Percentiles rank a stretch among this genome's conserved stretches.
Evolutionary conservation across 345 rosid genomes (phyloP).

Genomic region (Excoecaria cochinchinensis): DNA sequence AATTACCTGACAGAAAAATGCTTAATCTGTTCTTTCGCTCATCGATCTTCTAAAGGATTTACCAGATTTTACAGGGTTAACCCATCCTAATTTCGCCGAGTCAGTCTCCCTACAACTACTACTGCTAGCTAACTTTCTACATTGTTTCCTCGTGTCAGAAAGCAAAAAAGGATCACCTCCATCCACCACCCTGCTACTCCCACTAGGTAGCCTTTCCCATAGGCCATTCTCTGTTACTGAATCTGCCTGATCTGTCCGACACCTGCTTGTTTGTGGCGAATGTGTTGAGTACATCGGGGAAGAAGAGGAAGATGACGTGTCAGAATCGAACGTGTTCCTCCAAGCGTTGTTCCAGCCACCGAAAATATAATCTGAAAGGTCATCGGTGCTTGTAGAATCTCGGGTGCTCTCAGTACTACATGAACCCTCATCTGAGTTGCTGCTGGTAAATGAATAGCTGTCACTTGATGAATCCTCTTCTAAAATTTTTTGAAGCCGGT

Average conservation of each 20-base stretch:
- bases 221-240: neutral
- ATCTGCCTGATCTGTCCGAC: slow-evolving; percentile 20
- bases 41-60: slow-evolving; percentile 36
- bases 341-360: slow-evolving; percentile 58
- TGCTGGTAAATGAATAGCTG: slow-evolving; percentile 74
- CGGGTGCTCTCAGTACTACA: slow-evolving; percentile 81
- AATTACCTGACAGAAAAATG: slow-evolving; percentile 12
- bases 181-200: slow-evolving; percentile 21
- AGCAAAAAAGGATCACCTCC: slow-evolving; percentile 41
- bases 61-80: slow-evolving; percentile 43
- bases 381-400: slow-evolving; percentile 68
- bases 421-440: slow-evolving; percentile 84
- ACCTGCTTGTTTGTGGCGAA: slow-evolving; percentile 35
- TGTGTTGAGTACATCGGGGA: slow-evolving; percentile 51
- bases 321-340: slow-evolving; percentile 55
- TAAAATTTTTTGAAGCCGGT: slow-evolving; percentile 54
- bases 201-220: slow-evolving; percentile 16
- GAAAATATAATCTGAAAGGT: slow-evolving; percentile 62
- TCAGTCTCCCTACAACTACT: slow-evolving; percentile 43
- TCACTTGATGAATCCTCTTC: slow-evolving; percentile 90
- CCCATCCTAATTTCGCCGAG: slow-evolving; percentile 35
- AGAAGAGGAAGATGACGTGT: slow-evolving; percentile 54
- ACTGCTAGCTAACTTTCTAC: slow-evolving; percentile 38
- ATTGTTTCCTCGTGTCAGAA: slow-evolving; percentile 30
- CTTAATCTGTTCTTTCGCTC: slow-evolving; percentile 31